Evolutionary conservation across 371 early-diverging fungal species (phyloP).

Genomic region (Basidiobolus meristosporus): DNA sequence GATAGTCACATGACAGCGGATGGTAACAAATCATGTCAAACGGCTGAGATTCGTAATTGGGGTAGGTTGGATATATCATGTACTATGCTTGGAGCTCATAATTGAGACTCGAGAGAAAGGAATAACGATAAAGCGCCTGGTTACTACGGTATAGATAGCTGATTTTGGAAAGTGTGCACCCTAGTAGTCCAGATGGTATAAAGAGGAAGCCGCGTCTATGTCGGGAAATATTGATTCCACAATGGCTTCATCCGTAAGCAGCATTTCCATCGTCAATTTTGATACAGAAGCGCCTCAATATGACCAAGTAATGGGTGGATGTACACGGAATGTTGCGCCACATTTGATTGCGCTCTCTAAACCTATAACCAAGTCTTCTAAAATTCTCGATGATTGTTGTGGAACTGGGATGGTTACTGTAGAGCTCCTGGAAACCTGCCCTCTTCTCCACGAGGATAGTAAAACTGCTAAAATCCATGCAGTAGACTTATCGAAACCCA

Average conservation of each 20-base stretch:
- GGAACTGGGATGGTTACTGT: background rate
- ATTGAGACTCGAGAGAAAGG: background rate
- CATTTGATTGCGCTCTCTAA: background rate
- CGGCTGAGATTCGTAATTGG: background rate
- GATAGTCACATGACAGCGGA: too few relatives aligned
- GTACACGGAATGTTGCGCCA: background rate
- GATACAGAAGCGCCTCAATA: slow-evolving; percentile 28
- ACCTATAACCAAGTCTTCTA: background rate
- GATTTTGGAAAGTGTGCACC: too few relatives aligned
- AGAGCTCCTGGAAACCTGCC: background rate
- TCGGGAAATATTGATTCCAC: too few relatives aligned
- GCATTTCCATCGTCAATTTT: slow-evolving; percentile 18
- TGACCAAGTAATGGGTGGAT: slow-evolving; percentile 34
- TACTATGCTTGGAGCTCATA: background rate
- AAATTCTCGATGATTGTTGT: background rate
- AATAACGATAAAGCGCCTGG: background rate
- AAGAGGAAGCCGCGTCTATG: too few relatives aligned
- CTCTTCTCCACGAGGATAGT: background rate
- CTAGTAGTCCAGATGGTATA: too few relatives aligned
- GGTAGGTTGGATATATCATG: too few relatives aligned
- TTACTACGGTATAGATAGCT: too few relatives aligned
- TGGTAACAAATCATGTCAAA: too few relatives aligned
- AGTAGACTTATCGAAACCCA: too few relatives aligned
- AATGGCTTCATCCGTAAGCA: slow-evolving; percentile 26
- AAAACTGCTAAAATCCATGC: too few relatives aligned